phyloP scores from a whole-genome alignment of 2,329 filamentous ascomycete genomes.

The Hypoxylon sp. region DNA sequence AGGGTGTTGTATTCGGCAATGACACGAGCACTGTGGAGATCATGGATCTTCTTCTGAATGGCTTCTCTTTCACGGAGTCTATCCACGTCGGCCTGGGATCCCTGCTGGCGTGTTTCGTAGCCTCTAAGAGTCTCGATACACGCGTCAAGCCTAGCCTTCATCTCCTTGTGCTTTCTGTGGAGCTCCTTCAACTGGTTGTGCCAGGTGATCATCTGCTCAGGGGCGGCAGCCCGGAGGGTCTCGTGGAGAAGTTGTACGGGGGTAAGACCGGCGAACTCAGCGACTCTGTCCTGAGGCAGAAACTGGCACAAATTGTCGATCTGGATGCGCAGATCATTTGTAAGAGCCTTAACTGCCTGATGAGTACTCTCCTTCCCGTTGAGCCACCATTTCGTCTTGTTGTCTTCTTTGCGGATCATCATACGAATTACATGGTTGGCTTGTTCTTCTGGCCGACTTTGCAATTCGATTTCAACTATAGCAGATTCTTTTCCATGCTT shows the following conservation, averaged over 20 bases:
- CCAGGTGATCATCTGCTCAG: constrained; percentile 82
- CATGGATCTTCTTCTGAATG: constrained; percentile 73
- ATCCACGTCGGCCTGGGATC: constrained; percentile 85
- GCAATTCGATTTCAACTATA: constrained; percentile 90
- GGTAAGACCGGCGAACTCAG: constrained; percentile 89
- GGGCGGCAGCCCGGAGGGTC: constrained; percentile 90
- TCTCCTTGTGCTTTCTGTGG: constrained; percentile 76
- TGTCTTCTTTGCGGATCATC: constrained; percentile 84
- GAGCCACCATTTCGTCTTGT: constrained; percentile 83
- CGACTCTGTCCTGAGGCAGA: constrained; percentile 93
- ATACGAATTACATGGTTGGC: constrained; percentile 82
- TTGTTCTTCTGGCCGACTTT: constrained; percentile 70
- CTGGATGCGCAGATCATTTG: constrained; percentile 84
- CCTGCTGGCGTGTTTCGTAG: constrained; percentile 79
- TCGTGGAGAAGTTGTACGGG: constrained; percentile 86
- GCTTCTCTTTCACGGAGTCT: constrained; percentile 81
- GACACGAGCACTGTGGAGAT: constrained; percentile 76
- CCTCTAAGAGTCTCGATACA: constrained; percentile 75
- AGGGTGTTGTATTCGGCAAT: constrained; percentile 75
- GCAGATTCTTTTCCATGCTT: constrained; percentile 87
- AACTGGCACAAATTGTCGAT: constrained; percentile 99
- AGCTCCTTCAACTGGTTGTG: constrained; percentile 81
- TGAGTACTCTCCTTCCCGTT: constrained; percentile 75
- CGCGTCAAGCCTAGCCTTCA: constrained; percentile 70
- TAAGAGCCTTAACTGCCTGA: constrained; percentile 77